Evolutionary conservation across 768 basidiomycete genomes (phyloP).

Genomic region (Naganishia antarctica): DNA sequence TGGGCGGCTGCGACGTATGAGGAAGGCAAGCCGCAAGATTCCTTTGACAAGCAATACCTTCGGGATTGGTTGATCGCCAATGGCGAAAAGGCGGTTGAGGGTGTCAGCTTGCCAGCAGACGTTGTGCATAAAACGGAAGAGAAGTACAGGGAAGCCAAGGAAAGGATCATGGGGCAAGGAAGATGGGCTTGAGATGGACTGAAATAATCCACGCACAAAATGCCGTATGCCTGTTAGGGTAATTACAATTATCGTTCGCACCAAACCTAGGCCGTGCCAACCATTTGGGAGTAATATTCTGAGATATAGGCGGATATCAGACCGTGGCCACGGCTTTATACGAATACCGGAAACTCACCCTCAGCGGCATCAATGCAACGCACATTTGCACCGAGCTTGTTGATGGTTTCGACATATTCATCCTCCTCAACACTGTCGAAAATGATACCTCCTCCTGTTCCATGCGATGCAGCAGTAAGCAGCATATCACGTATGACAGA

Average conservation of each 20-base stretch:
- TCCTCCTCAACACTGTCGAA: constrained; percentile 95
- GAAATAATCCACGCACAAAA: not conserved
- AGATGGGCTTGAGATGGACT: constrained; percentile 28
- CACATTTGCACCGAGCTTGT: constrained; percentile 84
- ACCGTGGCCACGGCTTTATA: too few relatives aligned
- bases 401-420: constrained; percentile 92
- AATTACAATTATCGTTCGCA: not conserved
- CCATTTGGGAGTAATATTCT: constrained; percentile 17
- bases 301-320: not conserved
- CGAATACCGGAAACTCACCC: constrained; percentile 31
- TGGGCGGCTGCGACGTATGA: constrained; percentile 77
- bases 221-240: not conserved
- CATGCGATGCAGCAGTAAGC: not conserved
- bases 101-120: constrained; percentile 70
- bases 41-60: constrained; percentile 95
- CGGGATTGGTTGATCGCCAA: constrained; percentile 82
- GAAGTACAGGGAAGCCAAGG: constrained; percentile 70
- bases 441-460: constrained; percentile 84
- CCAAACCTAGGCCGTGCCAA: constrained; percentile 5
- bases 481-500: not conserved
- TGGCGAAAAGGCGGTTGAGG: constrained; percentile 60
- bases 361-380: constrained; percentile 81
- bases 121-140: constrained; percentile 71
- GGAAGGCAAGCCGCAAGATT: constrained; percentile 71
- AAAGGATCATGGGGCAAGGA: constrained; percentile 50